These are phyloP conservation scores for Colletotrichum camelliae DNA, from an alignment of 2,329 filamentous ascomycete species.

Conservation along the genomic window DNA sequence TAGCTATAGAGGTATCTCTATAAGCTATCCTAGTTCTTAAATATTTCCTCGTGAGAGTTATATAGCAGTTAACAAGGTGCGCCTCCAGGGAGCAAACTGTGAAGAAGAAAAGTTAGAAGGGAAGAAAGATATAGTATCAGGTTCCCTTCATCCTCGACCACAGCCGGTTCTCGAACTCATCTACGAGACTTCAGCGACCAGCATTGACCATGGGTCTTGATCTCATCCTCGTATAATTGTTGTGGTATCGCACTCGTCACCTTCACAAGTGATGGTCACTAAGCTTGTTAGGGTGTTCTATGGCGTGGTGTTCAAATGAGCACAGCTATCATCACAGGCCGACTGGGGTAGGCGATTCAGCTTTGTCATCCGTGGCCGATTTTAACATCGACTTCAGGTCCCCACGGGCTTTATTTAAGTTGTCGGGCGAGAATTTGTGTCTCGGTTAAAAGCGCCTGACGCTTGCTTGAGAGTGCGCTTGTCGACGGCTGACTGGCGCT, in stretches of 20 bases:
- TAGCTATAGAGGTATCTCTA: no score
- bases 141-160: background rate
- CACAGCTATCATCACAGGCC: background rate
- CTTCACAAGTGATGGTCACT: background rate
- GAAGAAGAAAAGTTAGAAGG: no score
- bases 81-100: no score
- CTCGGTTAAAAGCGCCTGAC: background rate
- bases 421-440: background rate
- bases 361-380: background rate
- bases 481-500: background rate
- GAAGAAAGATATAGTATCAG: no score
- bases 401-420: background rate
- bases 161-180: background rate
- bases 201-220: background rate
- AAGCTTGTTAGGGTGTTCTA: background rate
- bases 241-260: background rate
- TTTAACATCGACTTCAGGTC: background rate
- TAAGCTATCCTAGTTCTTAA: no score
- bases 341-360: background rate
- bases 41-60: no score
- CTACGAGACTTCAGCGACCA: background rate
- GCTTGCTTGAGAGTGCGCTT: background rate
- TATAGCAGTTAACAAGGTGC: no score
- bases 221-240: background rate
- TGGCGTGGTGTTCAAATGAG: background rate